phyloP scores from a whole-genome alignment of 2,329 filamentous ascomycete genomes.

The Helotiales sp. region DNA sequence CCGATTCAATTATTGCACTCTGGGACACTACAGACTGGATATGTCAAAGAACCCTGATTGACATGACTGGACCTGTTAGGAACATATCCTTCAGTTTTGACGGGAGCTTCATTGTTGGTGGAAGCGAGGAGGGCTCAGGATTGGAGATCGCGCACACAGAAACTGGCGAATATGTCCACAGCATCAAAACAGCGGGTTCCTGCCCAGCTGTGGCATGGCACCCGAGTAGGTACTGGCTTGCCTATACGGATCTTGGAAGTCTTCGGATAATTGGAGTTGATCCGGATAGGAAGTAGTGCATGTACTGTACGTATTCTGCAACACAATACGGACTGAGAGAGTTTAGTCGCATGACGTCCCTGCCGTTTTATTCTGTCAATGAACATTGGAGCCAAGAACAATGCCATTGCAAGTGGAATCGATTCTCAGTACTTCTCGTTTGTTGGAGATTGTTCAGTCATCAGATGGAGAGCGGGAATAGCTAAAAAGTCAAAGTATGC shows the following conservation, averaged over 20 bases:
- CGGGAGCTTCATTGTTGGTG: slow-evolving; percentile 74
- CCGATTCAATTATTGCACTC: slow-evolving; percentile 75
- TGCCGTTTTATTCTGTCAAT: not conserved
- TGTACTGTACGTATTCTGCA: slow-evolving; percentile 7
- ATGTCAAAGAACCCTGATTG: slow-evolving; percentile 72
- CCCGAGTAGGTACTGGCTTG: slow-evolving; percentile 73
- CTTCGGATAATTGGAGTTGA: slow-evolving; percentile 64
- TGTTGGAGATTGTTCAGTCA: not conserved
- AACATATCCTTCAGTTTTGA: slow-evolving; percentile 79
- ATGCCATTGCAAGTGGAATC: not conserved
- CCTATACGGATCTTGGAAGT: slow-evolving; percentile 68
- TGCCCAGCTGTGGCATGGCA: slow-evolving; percentile 77
- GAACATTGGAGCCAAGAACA: too few species aligned
- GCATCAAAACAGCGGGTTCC: slow-evolving; percentile 68
- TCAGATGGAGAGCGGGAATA: not conserved
- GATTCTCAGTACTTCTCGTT: not conserved
- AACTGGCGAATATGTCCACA: slow-evolving; percentile 74
- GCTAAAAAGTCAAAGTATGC: not conserved
- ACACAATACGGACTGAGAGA: not conserved
- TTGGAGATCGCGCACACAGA: slow-evolving; percentile 75
- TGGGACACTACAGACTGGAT: slow-evolving; percentile 83
- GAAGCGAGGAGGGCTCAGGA: slow-evolving; percentile 73
- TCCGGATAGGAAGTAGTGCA: slow-evolving; percentile 38
- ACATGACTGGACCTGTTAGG: slow-evolving; percentile 71
- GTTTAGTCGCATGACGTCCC: too few species aligned